Conservation (phyloP, 257 asterid genomes). For the Capsicum rhomboideum region DNA sequence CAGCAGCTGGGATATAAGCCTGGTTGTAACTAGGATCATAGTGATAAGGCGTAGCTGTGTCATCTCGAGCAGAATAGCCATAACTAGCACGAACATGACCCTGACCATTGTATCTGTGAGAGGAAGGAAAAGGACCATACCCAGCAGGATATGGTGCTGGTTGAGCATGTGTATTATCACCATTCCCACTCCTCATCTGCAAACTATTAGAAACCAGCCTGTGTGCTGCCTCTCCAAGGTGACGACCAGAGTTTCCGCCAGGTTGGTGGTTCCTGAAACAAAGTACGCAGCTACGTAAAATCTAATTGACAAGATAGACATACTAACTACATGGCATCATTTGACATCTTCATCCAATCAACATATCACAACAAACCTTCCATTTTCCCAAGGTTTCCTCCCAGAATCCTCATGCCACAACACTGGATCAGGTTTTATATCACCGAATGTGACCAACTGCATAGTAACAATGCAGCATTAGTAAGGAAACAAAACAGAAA, state of each 20-base stretch:
- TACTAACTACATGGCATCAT: background rate
- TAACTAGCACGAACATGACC: constrained; percentile 24
- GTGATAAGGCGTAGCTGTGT: constrained; percentile 19
- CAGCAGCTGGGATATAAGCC: constrained; percentile 28
- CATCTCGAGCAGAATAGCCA: constrained; percentile 29
- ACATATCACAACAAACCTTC: constrained; percentile 29
- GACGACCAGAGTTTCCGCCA: constrained; percentile 65
- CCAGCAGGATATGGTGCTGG: constrained; percentile 21
- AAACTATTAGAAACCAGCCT: constrained; percentile 77
- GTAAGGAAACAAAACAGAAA: background rate
- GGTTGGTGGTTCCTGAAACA: constrained; percentile 29
- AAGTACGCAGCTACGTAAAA: background rate
- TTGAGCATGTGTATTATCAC: constrained; percentile 27
- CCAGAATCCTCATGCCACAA: constrained; percentile 98
- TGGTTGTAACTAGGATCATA: constrained; percentile 38
- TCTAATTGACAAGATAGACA: background rate
- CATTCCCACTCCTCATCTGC: constrained; percentile 26
- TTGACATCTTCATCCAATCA: background rate
- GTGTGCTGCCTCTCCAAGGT: constrained; percentile 88
- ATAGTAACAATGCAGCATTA: background rate
- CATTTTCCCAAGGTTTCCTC: constrained; percentile 68
- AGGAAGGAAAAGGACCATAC: constrained; percentile 22
- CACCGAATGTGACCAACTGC: constrained; percentile 65
- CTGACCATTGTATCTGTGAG: constrained; percentile 23
- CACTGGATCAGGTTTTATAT: constrained; percentile 76